phyloP scores from a whole-genome alignment of 2,329 filamentous ascomycete species.

The Metarhizium album region DNA sequence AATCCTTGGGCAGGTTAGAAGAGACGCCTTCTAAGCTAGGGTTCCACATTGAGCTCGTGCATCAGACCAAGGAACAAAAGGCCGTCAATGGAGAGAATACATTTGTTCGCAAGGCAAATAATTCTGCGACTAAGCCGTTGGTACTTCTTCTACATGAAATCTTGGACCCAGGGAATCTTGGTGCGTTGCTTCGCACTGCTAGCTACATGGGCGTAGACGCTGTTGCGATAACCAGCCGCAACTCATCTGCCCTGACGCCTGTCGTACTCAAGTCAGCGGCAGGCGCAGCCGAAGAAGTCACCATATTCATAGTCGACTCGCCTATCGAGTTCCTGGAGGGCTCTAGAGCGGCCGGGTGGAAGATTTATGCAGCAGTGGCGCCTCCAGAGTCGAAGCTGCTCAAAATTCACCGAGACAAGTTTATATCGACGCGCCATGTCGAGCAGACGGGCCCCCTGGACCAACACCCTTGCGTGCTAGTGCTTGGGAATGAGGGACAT shows the following conservation, averaged over 20 bases:
- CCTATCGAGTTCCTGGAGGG: slow-evolving; percentile 58
- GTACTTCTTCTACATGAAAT: slow-evolving; percentile 67
- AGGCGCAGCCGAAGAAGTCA: slow-evolving; percentile 73
- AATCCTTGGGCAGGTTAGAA: slow-evolving; percentile 40
- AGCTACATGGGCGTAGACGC: slow-evolving; percentile 86
- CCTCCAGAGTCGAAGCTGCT: slow-evolving; percentile 26
- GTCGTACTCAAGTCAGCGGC: slow-evolving; percentile 79
- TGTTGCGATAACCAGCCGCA: slow-evolving; percentile 63
- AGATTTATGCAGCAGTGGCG: slow-evolving; percentile 65
- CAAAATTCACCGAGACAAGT: slow-evolving; percentile 26
- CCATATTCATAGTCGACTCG: slow-evolving; percentile 58
- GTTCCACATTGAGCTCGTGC: slow-evolving; percentile 49
- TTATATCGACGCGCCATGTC: slow-evolving; percentile 38
- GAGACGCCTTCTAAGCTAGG: slow-evolving; percentile 32
- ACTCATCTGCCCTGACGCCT: slow-evolving; percentile 63
- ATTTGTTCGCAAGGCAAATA: slow-evolving; percentile 29
- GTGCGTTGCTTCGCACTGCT: slow-evolving; percentile 77
- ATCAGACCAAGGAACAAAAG: slow-evolving; percentile 65
- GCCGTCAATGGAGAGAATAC: slow-evolving; percentile 57
- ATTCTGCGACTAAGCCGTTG: slow-evolving; percentile 46
- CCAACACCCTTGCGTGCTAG: slow-evolving; percentile 59
- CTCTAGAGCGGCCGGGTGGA: slow-evolving; percentile 66
- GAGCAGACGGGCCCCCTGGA: slow-evolving; percentile 41
- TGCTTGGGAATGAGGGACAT: slow-evolving; percentile 73
- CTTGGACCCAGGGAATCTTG: slow-evolving; percentile 80